Conservation (phyloP, 75 land plant species). For the Chamaecyparis obtusa region DNA sequence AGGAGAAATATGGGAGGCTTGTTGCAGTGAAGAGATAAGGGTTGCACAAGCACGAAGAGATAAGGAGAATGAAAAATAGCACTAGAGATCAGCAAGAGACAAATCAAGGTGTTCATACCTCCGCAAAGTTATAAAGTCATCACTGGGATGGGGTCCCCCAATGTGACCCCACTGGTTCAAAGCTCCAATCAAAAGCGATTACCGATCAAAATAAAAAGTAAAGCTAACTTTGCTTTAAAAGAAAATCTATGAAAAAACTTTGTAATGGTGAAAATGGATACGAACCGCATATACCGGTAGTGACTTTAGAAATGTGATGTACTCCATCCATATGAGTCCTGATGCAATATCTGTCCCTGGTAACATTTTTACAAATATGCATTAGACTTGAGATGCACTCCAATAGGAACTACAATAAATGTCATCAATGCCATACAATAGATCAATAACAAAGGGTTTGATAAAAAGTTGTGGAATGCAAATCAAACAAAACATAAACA, state of each 20-base stretch:
- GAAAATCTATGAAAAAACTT: background rate
- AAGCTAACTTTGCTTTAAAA: background rate
- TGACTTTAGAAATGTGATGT: slow-evolving; percentile 87
- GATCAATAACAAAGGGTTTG: background rate
- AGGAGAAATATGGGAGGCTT: no score
- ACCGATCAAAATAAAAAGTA: no score
- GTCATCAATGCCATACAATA: background rate
- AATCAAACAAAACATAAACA: background rate
- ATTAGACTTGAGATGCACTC: background rate
- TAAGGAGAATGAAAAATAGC: no score
- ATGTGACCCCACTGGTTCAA: no score
- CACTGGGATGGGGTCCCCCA: no score
- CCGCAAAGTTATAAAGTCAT: no score
- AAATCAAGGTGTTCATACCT: no score
- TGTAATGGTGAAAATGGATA: background rate
- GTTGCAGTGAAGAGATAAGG: no score
- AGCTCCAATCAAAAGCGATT: no score
- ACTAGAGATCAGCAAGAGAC: no score
- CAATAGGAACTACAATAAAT: background rate
- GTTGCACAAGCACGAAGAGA: no score
- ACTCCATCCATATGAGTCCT: slow-evolving; percentile 97
- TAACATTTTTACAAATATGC: slow-evolving; percentile 7
- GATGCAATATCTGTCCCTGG: slow-evolving; percentile 88
- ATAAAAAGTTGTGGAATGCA: background rate
- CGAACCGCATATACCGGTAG: slow-evolving; percentile 54